Evolutionary conservation across 1,284 basidiomycete species (phyloP), one percentile per base, ranked within the genome.

Genomic region (Cryptococcus maquisensis): DNA sequence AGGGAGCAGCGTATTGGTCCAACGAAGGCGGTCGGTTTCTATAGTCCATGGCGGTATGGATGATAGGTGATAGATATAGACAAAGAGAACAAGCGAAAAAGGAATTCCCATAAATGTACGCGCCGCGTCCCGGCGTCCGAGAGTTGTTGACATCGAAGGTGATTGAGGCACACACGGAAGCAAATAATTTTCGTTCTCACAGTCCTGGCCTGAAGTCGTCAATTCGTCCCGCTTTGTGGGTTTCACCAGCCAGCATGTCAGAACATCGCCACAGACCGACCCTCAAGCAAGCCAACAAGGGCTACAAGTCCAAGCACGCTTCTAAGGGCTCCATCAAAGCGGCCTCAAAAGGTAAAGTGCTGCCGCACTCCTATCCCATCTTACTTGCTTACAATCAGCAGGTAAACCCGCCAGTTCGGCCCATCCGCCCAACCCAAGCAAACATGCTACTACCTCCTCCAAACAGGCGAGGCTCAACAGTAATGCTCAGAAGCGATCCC

Each of bases 261-360:
- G 61, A 60, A 18, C 82, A 83, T 61, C 84, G 85, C 66, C 90
- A 93, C 74, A 78, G 90, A 60, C 79, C 90, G 23, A 86, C 89
- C 7, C 82, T 91, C 58, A 95, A 93, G 76, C 90, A 94, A 82
- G 79, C 83, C 79, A 95, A 96, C 75, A 96, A 96, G 72, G 61
- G 82, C 1, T 95, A 89, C 81, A 94, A 94, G 73, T 90, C 88
- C 1, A 87, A 85, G 69, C 90, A 96, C 80, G 83, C 90, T 0
- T 83, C 88, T 4, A 94, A 95, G 75, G 84, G 62, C 8, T 81
- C 86, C 0, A 69, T 91, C 44, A 91, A 88, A 72, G 86, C 89
- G 42, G 82, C 83, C 40, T 84, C 88, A 15, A 94, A 93, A 79
- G 90, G 90, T 86, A 37, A 44, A 75, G 61, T 32, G 43, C n/a